phyloP scores from a whole-genome alignment of 345 rosid species.

The Acer campestre region DNA sequence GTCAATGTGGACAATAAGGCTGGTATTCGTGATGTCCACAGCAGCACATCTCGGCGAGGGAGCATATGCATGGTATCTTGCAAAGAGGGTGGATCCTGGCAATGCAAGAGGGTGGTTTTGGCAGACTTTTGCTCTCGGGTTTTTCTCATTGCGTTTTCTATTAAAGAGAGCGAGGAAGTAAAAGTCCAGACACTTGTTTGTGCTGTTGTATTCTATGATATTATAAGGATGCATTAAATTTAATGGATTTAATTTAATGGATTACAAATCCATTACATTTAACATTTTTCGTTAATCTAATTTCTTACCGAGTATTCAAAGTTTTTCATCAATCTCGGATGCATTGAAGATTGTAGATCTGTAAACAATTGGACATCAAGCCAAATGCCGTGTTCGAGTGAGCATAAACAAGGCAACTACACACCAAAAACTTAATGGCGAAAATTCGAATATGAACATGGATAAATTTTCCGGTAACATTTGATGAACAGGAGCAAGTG shows the following conservation, averaged over 20 bases:
- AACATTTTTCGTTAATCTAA: too few species aligned
- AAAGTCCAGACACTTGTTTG: slow-evolving; percentile 10
- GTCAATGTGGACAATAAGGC: slow-evolving; percentile 47
- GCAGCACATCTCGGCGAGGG: slow-evolving; percentile 59
- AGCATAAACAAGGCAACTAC: neutral
- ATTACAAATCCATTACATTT: too few species aligned
- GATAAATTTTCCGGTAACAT: neutral
- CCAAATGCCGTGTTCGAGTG: too few species aligned
- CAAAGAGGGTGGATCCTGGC: slow-evolving; percentile 65
- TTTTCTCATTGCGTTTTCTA: slow-evolving; percentile 60
- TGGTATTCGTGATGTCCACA: slow-evolving; percentile 38
- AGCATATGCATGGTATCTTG: slow-evolving; percentile 59
- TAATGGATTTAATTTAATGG: too few species aligned
- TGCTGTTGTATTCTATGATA: slow-evolving; percentile 16
- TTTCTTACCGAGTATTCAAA: too few species aligned
- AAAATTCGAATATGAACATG: neutral
- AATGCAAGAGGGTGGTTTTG: slow-evolving; percentile 88
- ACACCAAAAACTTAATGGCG: neutral
- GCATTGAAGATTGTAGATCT: too few species aligned
- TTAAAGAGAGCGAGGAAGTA: slow-evolving; percentile 57
- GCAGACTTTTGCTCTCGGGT: slow-evolving; percentile 75
- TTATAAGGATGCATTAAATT: too few species aligned
- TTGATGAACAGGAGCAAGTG: neutral
- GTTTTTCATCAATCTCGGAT: too few species aligned
- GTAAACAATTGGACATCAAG: too few species aligned